phyloP scores from a whole-genome alignment of 1,284 basidiomycete species.

The Puccinia triticina region DNA sequence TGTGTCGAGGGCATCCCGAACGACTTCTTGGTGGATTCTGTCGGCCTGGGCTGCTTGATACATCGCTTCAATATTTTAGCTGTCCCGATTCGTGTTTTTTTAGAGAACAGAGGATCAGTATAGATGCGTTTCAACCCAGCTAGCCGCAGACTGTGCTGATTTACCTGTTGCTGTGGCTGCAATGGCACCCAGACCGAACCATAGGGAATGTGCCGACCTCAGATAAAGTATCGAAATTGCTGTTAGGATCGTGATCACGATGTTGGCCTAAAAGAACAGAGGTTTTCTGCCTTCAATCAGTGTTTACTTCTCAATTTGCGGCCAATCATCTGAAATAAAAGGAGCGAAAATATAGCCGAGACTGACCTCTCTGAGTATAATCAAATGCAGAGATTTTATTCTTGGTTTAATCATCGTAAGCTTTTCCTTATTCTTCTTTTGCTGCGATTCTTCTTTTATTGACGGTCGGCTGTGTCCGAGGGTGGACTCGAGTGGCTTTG shows the following conservation, averaged over 20 bases:
- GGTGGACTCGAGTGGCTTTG: too few relatives aligned
- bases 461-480: too few relatives aligned
- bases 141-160: not conserved
- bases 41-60: conserved; percentile 74
- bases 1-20: conserved; percentile 89
- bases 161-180: conserved; percentile 63
- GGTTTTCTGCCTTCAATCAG: not conserved
- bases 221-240: conserved; percentile 69
- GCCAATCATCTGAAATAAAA: not conserved
- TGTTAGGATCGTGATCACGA: conserved; percentile 68
- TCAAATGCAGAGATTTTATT: conserved; percentile 22
- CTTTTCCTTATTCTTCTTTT: not conserved
- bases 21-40: conserved; percentile 64
- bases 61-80: conserved; percentile 72
- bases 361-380: conserved; percentile 40
- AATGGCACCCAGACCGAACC: conserved; percentile 71
- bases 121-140: not conserved
- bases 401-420: conserved; percentile 39
- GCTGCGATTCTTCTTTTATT: too few relatives aligned
- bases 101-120: not conserved
- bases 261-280: conserved; percentile 59
- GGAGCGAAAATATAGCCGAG: not conserved
- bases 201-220: conserved; percentile 70
- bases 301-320: conserved; percentile 31
- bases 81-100: conserved; percentile 58